These are phyloP conservation scores for Rauvolfia tetraphylla DNA, from an alignment of 257 asterid species.

Conservation along the genomic window DNA sequence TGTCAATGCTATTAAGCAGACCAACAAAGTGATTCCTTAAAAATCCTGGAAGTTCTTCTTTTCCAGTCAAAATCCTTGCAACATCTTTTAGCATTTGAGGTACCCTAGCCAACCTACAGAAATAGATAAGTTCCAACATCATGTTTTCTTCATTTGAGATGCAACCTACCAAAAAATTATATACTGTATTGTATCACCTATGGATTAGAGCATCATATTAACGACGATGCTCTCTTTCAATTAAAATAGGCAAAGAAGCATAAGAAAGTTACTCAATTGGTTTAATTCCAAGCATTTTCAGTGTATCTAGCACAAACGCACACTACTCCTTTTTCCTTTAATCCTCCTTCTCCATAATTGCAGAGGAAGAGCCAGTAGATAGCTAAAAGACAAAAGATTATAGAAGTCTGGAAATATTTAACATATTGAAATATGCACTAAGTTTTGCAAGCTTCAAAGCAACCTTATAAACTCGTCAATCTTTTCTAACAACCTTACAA, in stretches of 20 bases:
- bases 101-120: conserved; percentile 72
- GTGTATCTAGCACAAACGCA: background rate
- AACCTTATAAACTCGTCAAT: background rate
- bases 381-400: background rate
- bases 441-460: no score
- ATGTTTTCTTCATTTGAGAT: background rate
- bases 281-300: background rate
- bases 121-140: conserved; percentile 2
- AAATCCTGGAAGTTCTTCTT: conserved; percentile 84
- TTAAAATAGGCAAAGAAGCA: background rate
- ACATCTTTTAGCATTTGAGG: conserved; percentile 78
- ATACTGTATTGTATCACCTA: background rate
- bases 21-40: conserved; percentile 81
- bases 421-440: background rate
- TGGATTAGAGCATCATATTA: background rate
- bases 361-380: background rate
- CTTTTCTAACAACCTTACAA: no score
- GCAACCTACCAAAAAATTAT: background rate
- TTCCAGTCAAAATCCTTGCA: conserved; percentile 68
- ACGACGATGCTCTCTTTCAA: background rate
- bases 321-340: background rate
- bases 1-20: conserved; percentile 80
- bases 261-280: background rate
- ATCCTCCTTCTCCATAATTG: conserved; percentile 2
- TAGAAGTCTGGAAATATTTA: background rate